Evolutionary conservation across 345 rosid species (phyloP).

Genomic region (Mercurialis annua): DNA sequence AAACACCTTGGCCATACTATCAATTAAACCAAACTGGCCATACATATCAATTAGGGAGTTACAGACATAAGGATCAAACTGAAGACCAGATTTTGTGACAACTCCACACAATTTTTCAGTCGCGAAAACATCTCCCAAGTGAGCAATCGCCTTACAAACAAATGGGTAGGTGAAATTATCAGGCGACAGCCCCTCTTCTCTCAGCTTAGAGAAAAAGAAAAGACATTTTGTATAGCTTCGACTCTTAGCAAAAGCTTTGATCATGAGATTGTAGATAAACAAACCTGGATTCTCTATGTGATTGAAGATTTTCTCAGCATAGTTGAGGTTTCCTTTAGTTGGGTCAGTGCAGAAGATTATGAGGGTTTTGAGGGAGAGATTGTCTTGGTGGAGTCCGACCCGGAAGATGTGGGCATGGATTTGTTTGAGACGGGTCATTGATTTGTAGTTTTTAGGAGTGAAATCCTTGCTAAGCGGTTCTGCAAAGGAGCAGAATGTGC

Average conservation of each 20-base stretch:
- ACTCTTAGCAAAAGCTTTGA: constrained; percentile 37
- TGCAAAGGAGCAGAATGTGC: too few relatives aligned
- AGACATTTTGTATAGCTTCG: constrained; percentile 42
- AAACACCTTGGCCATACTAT: constrained; percentile 42
- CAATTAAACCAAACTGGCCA: constrained; percentile 37
- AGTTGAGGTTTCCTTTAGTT: constrained; percentile 27
- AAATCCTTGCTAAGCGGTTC: too few relatives aligned
- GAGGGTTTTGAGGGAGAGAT: constrained; percentile 38
- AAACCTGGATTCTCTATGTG: constrained; percentile 35
- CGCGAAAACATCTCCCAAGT: constrained; percentile 19
- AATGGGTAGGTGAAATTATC: constrained; percentile 78
- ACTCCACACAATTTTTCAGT: constrained; percentile 55
- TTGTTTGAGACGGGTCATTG: constrained; percentile 39
- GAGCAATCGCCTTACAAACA: constrained; percentile 40
- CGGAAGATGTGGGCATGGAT: constrained; percentile 47
- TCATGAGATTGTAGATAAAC: constrained; percentile 45
- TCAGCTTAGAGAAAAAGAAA: constrained; percentile 39
- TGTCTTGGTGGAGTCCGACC: constrained; percentile 36
- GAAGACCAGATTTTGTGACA: constrained; percentile 53
- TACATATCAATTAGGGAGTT: constrained; percentile 75
- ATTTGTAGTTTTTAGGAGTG: constrained; percentile 39
- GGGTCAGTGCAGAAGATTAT: constrained; percentile 38
- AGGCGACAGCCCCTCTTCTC: constrained; percentile 52
- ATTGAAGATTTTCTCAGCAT: constrained; percentile 35
- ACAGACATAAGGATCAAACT: constrained; percentile 51